These are phyloP conservation scores for Suhomyces xylopsoci DNA, from an alignment of 805 yeast genomes.

Conservation along the genomic window DNA sequence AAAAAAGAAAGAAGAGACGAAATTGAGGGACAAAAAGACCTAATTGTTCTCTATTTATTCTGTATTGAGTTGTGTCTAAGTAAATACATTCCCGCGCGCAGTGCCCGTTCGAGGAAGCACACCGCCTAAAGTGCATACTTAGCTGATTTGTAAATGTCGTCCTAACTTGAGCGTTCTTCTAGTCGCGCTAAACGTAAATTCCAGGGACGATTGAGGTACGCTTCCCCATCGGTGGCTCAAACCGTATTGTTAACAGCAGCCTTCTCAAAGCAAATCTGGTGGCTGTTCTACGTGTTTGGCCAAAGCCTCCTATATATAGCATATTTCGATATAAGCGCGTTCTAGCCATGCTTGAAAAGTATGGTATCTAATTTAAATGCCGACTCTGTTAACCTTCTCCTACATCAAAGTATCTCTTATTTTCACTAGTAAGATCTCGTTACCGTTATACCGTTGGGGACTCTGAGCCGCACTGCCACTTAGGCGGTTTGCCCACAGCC, in stretches of 20 bases:
- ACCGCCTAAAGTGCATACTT: background rate
- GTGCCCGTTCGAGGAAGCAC: background rate
- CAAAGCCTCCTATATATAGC: background rate
- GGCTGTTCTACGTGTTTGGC: background rate
- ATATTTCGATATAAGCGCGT: background rate
- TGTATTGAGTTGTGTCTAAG: background rate
- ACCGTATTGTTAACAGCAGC: background rate
- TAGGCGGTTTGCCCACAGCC: background rate
- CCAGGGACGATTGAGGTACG: background rate
- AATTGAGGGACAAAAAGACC: background rate
- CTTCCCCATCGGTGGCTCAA: background rate
- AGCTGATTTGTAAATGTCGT: background rate
- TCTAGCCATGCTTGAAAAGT: background rate
- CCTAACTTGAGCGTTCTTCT: background rate
- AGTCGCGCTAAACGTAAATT: background rate
- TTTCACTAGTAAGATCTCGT: background rate
- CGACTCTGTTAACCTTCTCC: background rate
- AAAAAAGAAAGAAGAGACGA: background rate
- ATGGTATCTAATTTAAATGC: background rate
- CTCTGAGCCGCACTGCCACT: background rate
- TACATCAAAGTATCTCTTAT: background rate
- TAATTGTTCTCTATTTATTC: background rate
- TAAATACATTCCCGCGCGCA: background rate
- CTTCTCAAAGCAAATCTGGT: background rate
- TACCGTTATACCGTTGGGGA: background rate